Percentiles rank a stretch among this genome's conserved stretches.
Evolutionary conservation across 768 basidiomycete species (phyloP).

Genomic region (Termitomyces sp.): DNA sequence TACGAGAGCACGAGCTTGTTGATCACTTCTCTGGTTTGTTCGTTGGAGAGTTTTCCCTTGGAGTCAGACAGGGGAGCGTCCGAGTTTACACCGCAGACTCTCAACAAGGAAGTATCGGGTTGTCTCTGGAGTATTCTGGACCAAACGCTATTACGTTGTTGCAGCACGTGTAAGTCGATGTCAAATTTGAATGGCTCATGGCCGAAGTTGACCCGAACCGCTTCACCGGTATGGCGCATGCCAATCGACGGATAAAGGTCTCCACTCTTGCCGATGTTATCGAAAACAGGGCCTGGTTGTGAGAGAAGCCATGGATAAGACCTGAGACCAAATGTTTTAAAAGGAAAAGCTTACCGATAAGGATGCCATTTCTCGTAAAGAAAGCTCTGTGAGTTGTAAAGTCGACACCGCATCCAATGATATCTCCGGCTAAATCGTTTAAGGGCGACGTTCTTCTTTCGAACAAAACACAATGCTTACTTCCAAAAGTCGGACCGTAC

Average conservation of each 20-base stretch:
- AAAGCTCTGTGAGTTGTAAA: conserved; percentile 78
- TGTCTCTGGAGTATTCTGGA: conserved; percentile 54
- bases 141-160: conserved; percentile 65
- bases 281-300: conserved; percentile 58
- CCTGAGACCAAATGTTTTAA: too few relatives aligned
- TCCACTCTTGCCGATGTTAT: conserved; percentile 59
- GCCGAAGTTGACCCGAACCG: conserved; percentile 84
- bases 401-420: conserved; percentile 91
- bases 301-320: background rate
- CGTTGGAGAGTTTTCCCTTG: conserved; percentile 35
- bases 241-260: conserved; percentile 87
- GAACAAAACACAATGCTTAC: conserved; percentile 37
- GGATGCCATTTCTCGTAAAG: conserved; percentile 83
- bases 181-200: conserved; percentile 83
- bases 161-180: conserved; percentile 81
- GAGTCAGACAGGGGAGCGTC: conserved; percentile 10
- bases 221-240: conserved; percentile 74
- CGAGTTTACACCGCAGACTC: conserved; percentile 17
- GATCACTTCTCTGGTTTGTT: conserved; percentile 52
- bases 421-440: conserved; percentile 62
- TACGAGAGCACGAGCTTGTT: conserved; percentile 76
- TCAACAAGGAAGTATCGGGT: conserved; percentile 35
- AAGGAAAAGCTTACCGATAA: conserved; percentile 45
- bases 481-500: conserved; percentile 78
- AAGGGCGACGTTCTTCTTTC: conserved; percentile 2